These are phyloP conservation scores for Calendula officinalis DNA, from an alignment of 129 eudicot species.

Conservation along the genomic window DNA sequence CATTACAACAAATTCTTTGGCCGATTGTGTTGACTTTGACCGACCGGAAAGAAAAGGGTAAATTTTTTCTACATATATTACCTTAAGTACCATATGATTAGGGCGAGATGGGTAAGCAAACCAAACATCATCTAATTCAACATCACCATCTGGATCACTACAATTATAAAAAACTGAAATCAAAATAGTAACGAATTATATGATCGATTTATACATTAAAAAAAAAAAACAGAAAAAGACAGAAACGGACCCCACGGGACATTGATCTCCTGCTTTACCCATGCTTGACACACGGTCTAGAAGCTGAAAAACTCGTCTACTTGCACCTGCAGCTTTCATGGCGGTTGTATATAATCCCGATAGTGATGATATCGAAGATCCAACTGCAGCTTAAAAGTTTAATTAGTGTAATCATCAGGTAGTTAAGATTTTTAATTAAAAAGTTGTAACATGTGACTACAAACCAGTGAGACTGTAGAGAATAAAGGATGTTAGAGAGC, in stretches of 20 bases:
- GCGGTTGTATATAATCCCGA: conserved; percentile 51
- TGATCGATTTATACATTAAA: background rate
- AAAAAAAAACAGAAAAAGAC: background rate
- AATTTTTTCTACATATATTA: conserved; percentile 11
- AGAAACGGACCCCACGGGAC: conserved; percentile 43
- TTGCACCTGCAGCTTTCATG: conserved; percentile 63
- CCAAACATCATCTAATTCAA: conserved; percentile 47
- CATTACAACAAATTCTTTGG: conserved; percentile 10
- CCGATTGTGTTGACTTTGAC: conserved; percentile 12
- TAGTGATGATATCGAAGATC: conserved; percentile 46
- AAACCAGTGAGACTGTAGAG: conserved; percentile 51
- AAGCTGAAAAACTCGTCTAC: conserved; percentile 60
- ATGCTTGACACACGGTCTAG: conserved; percentile 47
- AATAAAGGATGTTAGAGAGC: conserved; percentile 51
- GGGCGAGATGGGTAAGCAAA: conserved; percentile 55
- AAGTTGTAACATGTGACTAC: background rate
- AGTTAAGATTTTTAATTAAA: background rate
- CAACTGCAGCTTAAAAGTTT: conserved; percentile 33
- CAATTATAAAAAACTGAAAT: background rate
- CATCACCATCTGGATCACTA: conserved; percentile 48
- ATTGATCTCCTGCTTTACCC: conserved; percentile 46
- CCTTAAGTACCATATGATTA: conserved; percentile 55
- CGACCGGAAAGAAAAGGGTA: background rate
- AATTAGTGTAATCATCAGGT: background rate
- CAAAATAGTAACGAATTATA: conserved; percentile 3